These are phyloP conservation scores for Pythium sukuiense DNA, from an alignment of 352 stramenopile genomes.

Conservation along the genomic window DNA sequence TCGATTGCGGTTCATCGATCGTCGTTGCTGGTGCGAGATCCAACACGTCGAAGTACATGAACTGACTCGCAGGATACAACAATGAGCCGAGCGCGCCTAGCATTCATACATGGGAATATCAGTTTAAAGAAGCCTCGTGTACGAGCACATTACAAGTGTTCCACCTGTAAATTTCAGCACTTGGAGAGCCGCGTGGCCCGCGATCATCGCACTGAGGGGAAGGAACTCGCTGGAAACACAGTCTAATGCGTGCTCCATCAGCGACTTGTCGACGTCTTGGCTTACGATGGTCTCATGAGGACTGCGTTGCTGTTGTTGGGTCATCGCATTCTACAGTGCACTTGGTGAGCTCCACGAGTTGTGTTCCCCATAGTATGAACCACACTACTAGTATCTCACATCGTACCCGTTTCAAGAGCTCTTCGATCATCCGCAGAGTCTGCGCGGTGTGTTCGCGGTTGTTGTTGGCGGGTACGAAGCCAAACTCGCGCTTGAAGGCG, in stretches of 20 bases:
- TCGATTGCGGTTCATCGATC: background rate
- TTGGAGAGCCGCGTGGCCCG: slow-evolving; percentile 32
- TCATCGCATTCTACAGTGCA: background rate
- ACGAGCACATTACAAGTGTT: no score
- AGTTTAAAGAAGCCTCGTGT: no score
- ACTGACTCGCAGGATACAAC: slow-evolving; percentile 27
- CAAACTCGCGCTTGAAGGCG: slow-evolving; percentile 25
- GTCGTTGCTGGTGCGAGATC: background rate
- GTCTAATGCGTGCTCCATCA: slow-evolving; percentile 24
- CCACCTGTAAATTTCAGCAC: slow-evolving; percentile 29
- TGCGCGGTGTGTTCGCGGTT: slow-evolving; percentile 23
- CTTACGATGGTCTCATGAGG: background rate
- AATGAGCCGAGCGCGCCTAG: slow-evolving; percentile 31
- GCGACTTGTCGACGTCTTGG: slow-evolving; percentile 12
- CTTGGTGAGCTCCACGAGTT: background rate
- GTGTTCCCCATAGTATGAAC: no score
- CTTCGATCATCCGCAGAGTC: slow-evolving; percentile 9
- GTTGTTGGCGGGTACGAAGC: slow-evolving; percentile 18
- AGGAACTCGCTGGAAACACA: slow-evolving; percentile 37
- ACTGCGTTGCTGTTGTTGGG: background rate
- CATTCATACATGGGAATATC: background rate
- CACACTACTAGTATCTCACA: no score
- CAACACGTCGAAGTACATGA: slow-evolving; percentile 37
- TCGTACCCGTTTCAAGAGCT: slow-evolving; percentile 18
- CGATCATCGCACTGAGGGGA: slow-evolving; percentile 36